Conservation (phyloP, 1,284 basidiomycete species). For the Fereydounia khargensis region DNA sequence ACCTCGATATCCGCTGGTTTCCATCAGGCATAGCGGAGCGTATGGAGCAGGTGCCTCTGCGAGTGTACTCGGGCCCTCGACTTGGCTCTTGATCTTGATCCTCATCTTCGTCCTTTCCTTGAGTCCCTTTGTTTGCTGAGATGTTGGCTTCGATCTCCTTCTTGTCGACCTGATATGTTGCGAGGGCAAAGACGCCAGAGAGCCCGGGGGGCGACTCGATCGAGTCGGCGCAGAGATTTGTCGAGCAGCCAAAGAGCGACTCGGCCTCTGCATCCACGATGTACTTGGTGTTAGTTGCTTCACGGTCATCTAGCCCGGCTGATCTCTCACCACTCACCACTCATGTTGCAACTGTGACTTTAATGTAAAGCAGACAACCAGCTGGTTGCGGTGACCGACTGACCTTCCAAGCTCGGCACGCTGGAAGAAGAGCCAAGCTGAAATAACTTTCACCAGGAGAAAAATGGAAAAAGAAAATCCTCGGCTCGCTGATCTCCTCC, state of each 20-base stretch:
- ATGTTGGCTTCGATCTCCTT: constrained; percentile 18
- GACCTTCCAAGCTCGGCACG: too few species aligned
- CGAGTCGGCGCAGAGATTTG: constrained; percentile 49
- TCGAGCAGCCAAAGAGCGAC: constrained; percentile 38
- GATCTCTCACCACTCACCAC: too few species aligned
- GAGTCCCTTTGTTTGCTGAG: background rate
- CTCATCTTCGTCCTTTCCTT: background rate
- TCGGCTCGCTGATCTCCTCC: too few species aligned
- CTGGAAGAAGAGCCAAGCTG: too few species aligned
- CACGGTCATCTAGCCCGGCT: too few species aligned
- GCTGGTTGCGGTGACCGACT: too few species aligned
- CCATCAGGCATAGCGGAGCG: constrained; percentile 3
- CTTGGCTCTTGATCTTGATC: constrained; percentile 1
- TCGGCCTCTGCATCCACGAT: background rate
- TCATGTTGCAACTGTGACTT: too few species aligned
- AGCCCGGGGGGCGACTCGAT: constrained; percentile 44
- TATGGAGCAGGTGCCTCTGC: constrained; percentile 37
- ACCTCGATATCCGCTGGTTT: too few species aligned
- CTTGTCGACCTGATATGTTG: constrained; percentile 55
- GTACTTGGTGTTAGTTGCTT: too few species aligned
- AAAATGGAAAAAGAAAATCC: too few species aligned
- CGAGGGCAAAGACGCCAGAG: constrained; percentile 44
- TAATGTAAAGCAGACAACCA: too few species aligned
- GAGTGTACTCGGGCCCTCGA: constrained; percentile 31
- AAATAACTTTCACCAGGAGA: too few species aligned